Base-by-base conservation (phyloP, 1,284 basidiomycete species). In the Ganoderma leucocontextum region DNA sequence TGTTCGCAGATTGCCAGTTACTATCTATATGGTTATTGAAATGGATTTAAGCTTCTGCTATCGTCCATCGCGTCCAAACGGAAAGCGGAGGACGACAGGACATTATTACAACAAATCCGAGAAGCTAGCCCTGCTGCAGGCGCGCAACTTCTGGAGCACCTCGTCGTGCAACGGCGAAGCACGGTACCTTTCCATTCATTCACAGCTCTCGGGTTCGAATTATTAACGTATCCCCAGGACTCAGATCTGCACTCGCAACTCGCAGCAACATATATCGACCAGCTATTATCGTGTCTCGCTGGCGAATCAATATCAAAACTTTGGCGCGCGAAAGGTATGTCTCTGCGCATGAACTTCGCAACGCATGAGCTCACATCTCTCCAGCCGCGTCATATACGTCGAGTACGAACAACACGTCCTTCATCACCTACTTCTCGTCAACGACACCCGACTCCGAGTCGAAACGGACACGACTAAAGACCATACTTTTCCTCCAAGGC, bases 401-500 rank as follows among this genome's bases (percentile, higher is more conserved):
- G 85, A 76, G 88, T 88, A 57, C 77, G 35, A 88, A 91, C 10
- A 91, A 92, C 73, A 84, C 86, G 57, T 79, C 84, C 6, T 84
- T 91, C 62, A 79, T 93, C 39, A 78, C 86, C 2, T 92, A 90
- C 87, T 91, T 92, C 73, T 82, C 85, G 38, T 78, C 81, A 3
- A 91, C 89, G 25, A 92, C 91, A 4, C 94, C 94, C 0, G 87
- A 91, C 67, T 94, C 94, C 0, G 86, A 87, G 2, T 85, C 88
- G 65, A 95, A 95, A 77, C 87, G 87, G 17, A 81, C 84, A 0
- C 88, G 95, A 19, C 84, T 97, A 70, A 95, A 94, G 79, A 84
- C 90, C 0, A 82, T 91, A 19, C 81, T 97, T 0, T 92, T 96
- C 77, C 84, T 98, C 1, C 91, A 95, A 73, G 89, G 90, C 1